These are phyloP conservation scores for Phytopythium ostracodes DNA, from an alignment of 352 stramenopile genomes.

Conservation along the genomic window DNA sequence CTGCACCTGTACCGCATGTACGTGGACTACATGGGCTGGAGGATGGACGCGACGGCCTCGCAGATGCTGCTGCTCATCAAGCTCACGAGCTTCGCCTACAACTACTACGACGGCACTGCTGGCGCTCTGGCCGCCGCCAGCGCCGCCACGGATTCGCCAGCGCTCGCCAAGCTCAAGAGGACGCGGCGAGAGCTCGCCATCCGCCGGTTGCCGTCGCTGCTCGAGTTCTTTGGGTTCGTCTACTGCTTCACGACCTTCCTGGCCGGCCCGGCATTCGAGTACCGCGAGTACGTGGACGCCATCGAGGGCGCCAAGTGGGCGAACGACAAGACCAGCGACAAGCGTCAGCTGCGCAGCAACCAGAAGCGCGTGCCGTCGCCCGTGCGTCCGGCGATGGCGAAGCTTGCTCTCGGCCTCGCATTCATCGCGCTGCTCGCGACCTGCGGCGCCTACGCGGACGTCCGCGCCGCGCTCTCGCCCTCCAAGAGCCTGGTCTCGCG, in stretches of 20 bases:
- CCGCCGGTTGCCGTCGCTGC: conserved; percentile 76
- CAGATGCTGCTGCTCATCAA: conserved; percentile 97
- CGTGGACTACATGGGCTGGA: conserved; percentile 95
- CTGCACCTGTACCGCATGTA: conserved; percentile 95
- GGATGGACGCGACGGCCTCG: conserved; percentile 77
- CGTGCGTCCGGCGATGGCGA: conserved; percentile 70
- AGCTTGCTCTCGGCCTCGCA: conserved; percentile 61
- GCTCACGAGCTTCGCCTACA: conserved; percentile 97
- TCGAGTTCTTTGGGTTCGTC: conserved; percentile 96
- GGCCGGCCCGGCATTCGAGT: conserved; percentile 94
- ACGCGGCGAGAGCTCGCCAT: conserved; percentile 65
- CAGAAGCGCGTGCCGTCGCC: conserved; percentile 42
- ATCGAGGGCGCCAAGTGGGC: neutral
- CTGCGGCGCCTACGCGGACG: conserved; percentile 51
- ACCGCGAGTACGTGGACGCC: conserved; percentile 89
- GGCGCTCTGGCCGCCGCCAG: conserved; percentile 42
- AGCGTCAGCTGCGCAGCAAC: conserved; percentile 52
- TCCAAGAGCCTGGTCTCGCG: conserved; percentile 53
- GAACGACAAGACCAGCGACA: conserved; percentile 35
- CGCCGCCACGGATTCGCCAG: conserved; percentile 10
- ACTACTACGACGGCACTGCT: conserved; percentile 93
- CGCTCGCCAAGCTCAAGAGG: conserved; percentile 19
- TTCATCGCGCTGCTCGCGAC: conserved; percentile 57
- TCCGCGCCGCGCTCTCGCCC: conserved; percentile 38
- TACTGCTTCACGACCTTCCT: conserved; percentile 97